Evolutionary conservation across 139 green algal genomes (phyloP).

Genomic region (Coelastrella sp.): DNA sequence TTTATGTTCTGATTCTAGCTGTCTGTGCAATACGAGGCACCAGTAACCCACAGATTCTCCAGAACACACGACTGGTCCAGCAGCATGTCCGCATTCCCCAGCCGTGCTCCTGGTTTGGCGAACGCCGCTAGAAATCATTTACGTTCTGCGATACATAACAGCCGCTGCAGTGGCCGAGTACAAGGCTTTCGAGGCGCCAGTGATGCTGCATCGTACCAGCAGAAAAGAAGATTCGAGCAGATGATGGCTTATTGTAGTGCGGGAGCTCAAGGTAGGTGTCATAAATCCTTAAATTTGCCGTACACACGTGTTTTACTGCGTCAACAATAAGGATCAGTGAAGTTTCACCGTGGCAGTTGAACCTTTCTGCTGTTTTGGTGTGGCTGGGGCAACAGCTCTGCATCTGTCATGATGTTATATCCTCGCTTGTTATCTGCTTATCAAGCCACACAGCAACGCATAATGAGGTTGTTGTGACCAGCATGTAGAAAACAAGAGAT

Average conservation of each 20-base stretch:
- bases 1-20: no score
- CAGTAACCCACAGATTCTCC: no score
- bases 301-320: background rate
- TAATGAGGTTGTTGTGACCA: no score
- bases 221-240: background rate
- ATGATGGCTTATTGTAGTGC: background rate
- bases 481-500: no score
- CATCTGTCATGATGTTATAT: no score
- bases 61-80: no score
- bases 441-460: no score
- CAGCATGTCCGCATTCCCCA: slow-evolving; percentile 12
- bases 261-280: background rate
- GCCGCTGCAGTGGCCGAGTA: background rate
- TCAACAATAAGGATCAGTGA: background rate
- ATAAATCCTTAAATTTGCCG: background rate
- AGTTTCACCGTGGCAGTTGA: no score
- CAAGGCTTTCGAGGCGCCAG: background rate
- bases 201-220: slow-evolving; percentile 11
- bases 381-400: no score
- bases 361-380: no score
- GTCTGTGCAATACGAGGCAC: no score
- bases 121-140: background rate
- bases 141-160: background rate
- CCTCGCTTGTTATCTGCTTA: no score
- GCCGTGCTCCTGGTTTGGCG: background rate